Conservation (phyloP, 2,329 filamentous ascomycete genomes). For the Mycogone perniciosa region DNA sequence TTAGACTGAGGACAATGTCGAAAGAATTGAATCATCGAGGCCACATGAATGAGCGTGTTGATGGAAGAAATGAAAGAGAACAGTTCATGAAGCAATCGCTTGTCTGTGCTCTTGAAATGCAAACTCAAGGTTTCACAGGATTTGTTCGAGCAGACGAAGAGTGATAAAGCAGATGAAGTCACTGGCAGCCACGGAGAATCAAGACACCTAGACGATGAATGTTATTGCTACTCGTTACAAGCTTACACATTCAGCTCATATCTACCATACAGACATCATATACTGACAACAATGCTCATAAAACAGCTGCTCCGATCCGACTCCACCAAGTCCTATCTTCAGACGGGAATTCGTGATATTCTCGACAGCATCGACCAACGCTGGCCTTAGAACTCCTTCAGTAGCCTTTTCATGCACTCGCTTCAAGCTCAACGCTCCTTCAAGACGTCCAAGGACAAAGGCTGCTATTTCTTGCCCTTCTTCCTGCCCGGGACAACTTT, state of each 20-base stretch:
- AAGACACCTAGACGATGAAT: no score
- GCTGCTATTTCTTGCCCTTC: conserved; percentile 69
- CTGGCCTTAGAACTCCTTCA: not conserved
- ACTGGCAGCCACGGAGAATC: no score
- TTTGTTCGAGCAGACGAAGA: no score
- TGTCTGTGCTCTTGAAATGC: no score
- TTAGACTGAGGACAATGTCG: no score
- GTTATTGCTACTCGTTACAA: not conserved
- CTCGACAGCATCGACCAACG: not conserved
- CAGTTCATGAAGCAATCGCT: no score
- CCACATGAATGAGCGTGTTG: no score
- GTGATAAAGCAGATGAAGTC: no score
- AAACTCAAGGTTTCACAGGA: no score
- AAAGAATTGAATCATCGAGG: not conserved
- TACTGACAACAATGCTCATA: not conserved
- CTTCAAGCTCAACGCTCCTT: not conserved
- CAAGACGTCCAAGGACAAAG: conserved; percentile 9
- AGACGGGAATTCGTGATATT: not conserved
- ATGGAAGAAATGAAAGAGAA: no score
- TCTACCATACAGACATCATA: not conserved
- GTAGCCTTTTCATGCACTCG: not conserved
- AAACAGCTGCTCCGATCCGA: not conserved
- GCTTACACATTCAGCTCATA: not conserved
- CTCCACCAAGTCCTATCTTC: not conserved
- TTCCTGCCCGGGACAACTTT: conserved; percentile 90